phyloP scores from a whole-genome alignment of 768 basidiomycete species.

The Lactarius pseudohatsudake region DNA sequence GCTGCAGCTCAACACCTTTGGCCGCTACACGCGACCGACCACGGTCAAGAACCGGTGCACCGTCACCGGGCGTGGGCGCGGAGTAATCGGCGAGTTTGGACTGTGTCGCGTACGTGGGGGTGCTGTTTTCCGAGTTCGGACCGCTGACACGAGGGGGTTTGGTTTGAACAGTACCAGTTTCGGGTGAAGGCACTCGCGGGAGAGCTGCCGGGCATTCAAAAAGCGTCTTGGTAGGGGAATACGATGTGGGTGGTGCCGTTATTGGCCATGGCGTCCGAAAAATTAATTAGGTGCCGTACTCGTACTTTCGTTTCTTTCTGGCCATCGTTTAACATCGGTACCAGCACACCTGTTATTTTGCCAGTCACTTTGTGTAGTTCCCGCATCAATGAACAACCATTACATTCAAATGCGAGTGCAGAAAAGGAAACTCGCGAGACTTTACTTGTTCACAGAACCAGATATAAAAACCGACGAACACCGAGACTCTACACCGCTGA shows the following conservation, averaged over 20 bases:
- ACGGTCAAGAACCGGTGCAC: slow-evolving; percentile 88
- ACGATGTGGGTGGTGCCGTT: too few relatives aligned
- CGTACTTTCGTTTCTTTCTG: background rate
- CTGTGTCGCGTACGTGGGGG: slow-evolving; percentile 62
- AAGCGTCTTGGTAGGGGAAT: slow-evolving; percentile 80
- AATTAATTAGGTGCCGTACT: background rate
- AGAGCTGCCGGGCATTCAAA: slow-evolving; percentile 83
- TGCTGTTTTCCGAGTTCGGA: background rate
- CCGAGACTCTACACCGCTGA: background rate
- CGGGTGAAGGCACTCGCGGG: slow-evolving; percentile 78
- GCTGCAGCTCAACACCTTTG: slow-evolving; percentile 87
- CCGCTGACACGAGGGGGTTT: background rate
- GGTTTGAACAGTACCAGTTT: slow-evolving; percentile 75
- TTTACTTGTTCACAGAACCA: background rate
- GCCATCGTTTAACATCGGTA: background rate
- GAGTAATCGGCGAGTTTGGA: slow-evolving; percentile 86
- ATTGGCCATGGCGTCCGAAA: background rate
- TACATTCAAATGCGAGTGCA: background rate
- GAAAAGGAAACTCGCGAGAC: background rate
- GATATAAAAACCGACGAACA: background rate
- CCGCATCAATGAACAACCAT: background rate
- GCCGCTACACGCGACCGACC: slow-evolving; percentile 77
- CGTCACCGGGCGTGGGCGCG: slow-evolving; percentile 83
- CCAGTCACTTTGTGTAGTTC: background rate
- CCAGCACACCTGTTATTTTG: background rate